Evolutionary conservation across 2,329 filamentous ascomycete species (phyloP).

Genomic region (Stagonosporopsis vannaccii): DNA sequence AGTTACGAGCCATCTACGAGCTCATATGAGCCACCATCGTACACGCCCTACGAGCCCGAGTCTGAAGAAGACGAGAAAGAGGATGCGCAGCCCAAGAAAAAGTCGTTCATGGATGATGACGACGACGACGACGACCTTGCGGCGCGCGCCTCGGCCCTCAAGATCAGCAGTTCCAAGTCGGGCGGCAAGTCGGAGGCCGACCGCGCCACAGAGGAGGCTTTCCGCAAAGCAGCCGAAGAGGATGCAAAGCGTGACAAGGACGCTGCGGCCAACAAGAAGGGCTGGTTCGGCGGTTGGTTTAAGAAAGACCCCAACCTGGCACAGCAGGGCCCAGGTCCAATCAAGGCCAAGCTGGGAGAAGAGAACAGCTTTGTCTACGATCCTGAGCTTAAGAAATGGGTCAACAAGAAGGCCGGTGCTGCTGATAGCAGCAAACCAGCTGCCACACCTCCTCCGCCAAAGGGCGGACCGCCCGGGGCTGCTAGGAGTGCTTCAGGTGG

Average conservation of each 20-base stretch:
- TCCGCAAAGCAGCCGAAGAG: conserved; percentile 80
- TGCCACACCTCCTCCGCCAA: conserved; percentile 80
- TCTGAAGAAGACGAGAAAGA: conserved; percentile 57
- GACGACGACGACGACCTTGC: conserved; percentile 75
- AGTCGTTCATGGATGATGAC: conserved; percentile 82
- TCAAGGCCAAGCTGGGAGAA: conserved; percentile 92
- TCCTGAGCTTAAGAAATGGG: conserved; percentile 94
- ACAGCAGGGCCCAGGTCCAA: conserved; percentile 64
- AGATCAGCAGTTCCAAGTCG: conserved; percentile 45
- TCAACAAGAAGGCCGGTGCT: conserved; percentile 87
- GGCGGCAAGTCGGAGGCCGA: conserved; percentile 67
- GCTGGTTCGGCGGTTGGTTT: conserved; percentile 86
- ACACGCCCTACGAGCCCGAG: conserved; percentile 59
- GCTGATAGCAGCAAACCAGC: conserved; percentile 64
- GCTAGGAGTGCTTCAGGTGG: conserved; percentile 60
- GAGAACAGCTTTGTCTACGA: conserved; percentile 94
- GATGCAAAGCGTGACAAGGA: conserved; percentile 67
- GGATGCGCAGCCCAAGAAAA: conserved; percentile 64
- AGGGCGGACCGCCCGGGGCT: conserved; percentile 56
- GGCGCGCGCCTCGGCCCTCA: conserved; percentile 60
- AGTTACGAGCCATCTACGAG: conserved; percentile 37
- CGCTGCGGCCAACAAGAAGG: conserved; percentile 57
- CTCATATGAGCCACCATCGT: conserved; percentile 45
- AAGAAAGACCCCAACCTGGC: conserved; percentile 68
- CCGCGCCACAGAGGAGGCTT: conserved; percentile 81